Evolutionary conservation across 495 filamentous ascomycete species (phyloP).

Genomic region (Geoglossum glabrum): DNA sequence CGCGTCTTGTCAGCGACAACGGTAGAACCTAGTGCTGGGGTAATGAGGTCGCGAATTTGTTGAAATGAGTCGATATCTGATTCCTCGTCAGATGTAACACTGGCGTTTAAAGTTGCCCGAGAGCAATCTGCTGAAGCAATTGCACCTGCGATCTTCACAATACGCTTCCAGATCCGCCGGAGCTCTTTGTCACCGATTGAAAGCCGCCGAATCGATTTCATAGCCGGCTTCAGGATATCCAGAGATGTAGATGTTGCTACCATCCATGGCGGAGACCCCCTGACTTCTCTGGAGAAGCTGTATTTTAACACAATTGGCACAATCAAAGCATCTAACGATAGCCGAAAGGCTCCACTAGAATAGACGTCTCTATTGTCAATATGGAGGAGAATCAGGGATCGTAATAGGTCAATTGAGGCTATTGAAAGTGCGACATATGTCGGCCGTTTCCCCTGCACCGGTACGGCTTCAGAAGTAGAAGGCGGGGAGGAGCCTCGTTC

Average conservation of each 20-base stretch:
- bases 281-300: conserved; percentile 30
- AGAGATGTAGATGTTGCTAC: conserved; percentile 52
- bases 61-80: conserved; percentile 65
- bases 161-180: conserved; percentile 23
- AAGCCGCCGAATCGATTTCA: conserved; percentile 38
- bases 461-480: conserved; percentile 17
- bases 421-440: conserved; percentile 79
- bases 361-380: conserved; percentile 46
- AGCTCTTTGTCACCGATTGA: conserved; percentile 20
- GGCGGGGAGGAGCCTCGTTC: conserved; percentile 2
- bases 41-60: conserved; percentile 46
- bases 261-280: conserved; percentile 52
- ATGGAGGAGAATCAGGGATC: conserved; percentile 40
- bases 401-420: conserved; percentile 46
- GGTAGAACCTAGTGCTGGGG: conserved; percentile 47
- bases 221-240: conserved; percentile 42
- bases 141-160: conserved; percentile 36
- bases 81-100: conserved; percentile 39
- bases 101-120: conserved; percentile 19
- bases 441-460: conserved; percentile 23
- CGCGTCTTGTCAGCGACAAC: conserved; percentile 45
- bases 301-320: conserved; percentile 60
- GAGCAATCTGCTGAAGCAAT: conserved; percentile 37
- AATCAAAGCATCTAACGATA: conserved; percentile 40
- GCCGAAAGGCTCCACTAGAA: conserved; percentile 35